Base-by-base conservation (phyloP, 2,329 filamentous ascomycete species). In the Fusarium mundagurra region DNA sequence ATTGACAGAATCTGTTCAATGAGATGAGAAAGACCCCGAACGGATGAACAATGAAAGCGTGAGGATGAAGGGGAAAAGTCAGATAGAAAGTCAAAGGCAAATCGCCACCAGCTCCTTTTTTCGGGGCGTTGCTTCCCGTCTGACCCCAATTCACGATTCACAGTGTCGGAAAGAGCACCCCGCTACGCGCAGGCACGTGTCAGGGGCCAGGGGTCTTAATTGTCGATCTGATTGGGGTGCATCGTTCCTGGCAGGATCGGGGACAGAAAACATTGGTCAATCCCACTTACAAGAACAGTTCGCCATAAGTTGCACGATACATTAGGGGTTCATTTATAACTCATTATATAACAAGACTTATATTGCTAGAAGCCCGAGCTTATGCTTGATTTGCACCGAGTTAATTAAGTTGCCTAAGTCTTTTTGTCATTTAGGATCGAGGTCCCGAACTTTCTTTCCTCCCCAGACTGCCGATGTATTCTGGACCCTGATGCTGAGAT, bases 101-200 rank as follows among this genome's bases (percentile, higher is more conserved):
- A 61, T 81, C 76, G 78, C 76, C 77, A 80, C 75, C 66, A 67
- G 65, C 71, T 77, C 73, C 73, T 74, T 78, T 74, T 75, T 69
- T 66, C 31, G 67, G 53, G 69, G 71, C 57, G 67, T 64, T 64
- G 51, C 50, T 71, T 43, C 43, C 65, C 50, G 59, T 69, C 54
- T 36, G 18, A 55, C 45, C 64, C 79, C 69, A 73, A 74, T 76
- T 76, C 81, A 83, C 81, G 80, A 72, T 80, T 78, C 75, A 71
- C 67, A 71, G 66, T 76, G 71, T 61, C 72, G 33, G 67, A 39
- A 43, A 64, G 58, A 64, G 48, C 75, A 78, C 76, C 76, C 74
- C 79, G 62, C 78, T 76, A 81, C 81, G 78, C 80, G 82, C 78
- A 80, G 69, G 78, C 80, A 81, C 80, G 78, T 82, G 80, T 13